Conservation (phyloP, 768 basidiomycete genomes). For the Leccinum rimulosum region DNA sequence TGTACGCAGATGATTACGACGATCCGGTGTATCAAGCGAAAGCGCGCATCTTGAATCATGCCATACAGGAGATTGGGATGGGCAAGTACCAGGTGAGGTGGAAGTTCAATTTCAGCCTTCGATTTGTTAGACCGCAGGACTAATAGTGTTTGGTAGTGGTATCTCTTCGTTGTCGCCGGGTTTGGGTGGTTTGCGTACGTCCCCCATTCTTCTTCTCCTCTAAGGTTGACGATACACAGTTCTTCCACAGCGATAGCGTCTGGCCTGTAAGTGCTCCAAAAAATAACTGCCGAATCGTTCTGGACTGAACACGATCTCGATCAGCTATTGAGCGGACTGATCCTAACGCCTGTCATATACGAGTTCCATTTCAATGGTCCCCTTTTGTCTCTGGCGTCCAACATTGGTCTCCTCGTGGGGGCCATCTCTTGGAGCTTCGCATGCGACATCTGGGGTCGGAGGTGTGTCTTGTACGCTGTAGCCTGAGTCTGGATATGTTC, state of each 20-base stretch:
- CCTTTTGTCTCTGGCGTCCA: conserved; percentile 48
- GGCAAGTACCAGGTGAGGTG: conserved; percentile 48
- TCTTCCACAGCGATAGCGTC: conserved; percentile 31
- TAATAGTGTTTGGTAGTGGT: conserved; percentile 30
- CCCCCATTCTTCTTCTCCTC: background rate
- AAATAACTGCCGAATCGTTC: background rate
- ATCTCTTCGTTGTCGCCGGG: conserved; percentile 37
- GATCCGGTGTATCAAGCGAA: conserved; percentile 52
- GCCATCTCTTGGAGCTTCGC: conserved; percentile 48
- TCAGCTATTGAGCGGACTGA: conserved; percentile 43
- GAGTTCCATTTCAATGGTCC: conserved; percentile 50
- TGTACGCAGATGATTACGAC: conserved; percentile 35
- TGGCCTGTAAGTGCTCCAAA: conserved; percentile 35
- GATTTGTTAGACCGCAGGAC: background rate
- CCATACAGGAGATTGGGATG: conserved; percentile 55
- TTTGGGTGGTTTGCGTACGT: conserved; percentile 44
- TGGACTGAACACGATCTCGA: background rate
- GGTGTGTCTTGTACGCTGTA: conserved; percentile 23
- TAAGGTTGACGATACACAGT: too few species aligned
- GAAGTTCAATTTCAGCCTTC: too few species aligned
- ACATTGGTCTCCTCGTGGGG: conserved; percentile 52
- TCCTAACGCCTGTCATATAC: conserved; percentile 44
- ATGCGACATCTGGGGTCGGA: conserved; percentile 52
- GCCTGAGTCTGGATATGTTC: background rate
- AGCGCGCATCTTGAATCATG: conserved; percentile 44